phyloP scores from a whole-genome alignment of 2,329 filamentous ascomycete genomes.

The Trichoderma oligosporum region DNA sequence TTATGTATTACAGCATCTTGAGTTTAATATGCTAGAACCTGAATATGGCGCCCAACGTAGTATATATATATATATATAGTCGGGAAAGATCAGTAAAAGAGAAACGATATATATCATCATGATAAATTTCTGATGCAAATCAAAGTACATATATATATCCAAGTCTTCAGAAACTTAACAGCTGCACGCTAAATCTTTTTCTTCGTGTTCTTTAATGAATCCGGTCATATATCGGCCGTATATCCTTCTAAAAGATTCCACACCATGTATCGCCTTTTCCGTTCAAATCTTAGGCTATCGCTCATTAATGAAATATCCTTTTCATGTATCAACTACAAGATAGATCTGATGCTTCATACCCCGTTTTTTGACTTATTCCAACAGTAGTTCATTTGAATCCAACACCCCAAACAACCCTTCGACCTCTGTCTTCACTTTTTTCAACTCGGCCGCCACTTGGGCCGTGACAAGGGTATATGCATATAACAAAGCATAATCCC shows the following conservation, averaged over 20 bases:
- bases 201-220: not conserved
- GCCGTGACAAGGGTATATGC: constrained; percentile 74
- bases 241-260: not conserved
- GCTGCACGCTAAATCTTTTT: not conserved
- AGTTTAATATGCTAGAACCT: no score
- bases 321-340: no score
- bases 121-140: not conserved
- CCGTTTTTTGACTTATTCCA: no score
- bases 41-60: no score
- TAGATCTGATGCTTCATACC: no score
- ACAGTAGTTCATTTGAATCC: constrained; percentile 54
- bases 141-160: not conserved
- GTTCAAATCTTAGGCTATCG: no score
- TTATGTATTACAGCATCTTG: no score
- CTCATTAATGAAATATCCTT: no score
- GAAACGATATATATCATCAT: not conserved
- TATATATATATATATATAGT: not conserved
- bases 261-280: no score
- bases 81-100: not conserved
- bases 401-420: constrained; percentile 61
- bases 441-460: constrained; percentile 62
- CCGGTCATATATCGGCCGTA: not conserved
- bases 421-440: constrained; percentile 57
- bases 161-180: not conserved
- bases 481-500: constrained; percentile 88